phyloP scores from a whole-genome alignment of 805 yeast genomes.

The Saturnispora ahearnii region DNA sequence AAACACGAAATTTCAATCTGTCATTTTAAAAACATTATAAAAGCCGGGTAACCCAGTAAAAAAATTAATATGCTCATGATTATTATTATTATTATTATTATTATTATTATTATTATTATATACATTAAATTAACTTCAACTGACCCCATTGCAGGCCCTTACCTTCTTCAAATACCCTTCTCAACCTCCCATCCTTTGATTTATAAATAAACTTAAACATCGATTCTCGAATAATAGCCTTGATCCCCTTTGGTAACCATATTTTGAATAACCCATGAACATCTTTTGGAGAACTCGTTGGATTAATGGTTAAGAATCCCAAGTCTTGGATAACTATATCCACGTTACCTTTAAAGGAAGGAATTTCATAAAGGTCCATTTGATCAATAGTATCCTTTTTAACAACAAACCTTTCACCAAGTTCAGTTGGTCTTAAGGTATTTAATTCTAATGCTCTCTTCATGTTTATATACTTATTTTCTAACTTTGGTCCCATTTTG shows the following conservation, averaged over 20 bases:
- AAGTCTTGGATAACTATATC: slow-evolving; percentile 57
- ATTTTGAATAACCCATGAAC: slow-evolving; percentile 33
- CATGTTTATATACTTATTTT: slow-evolving; percentile 27
- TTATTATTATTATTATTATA: not conserved
- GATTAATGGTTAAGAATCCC: slow-evolving; percentile 54
- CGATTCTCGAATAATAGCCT: slow-evolving; percentile 39
- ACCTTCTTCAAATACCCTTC: slow-evolving; percentile 12
- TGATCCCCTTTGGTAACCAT: slow-evolving; percentile 48
- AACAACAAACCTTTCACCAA: slow-evolving; percentile 17
- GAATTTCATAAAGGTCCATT: slow-evolving; percentile 42
- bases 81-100: not conserved
- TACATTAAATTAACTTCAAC: slow-evolving; percentile 15
- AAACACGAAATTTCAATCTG: not conserved
- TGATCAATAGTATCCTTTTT: slow-evolving; percentile 22
- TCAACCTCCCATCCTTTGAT: slow-evolving; percentile 11
- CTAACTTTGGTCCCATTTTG: slow-evolving; percentile 35
- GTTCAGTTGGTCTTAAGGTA: slow-evolving; percentile 20
- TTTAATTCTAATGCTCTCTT: slow-evolving; percentile 26
- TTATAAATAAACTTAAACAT: slow-evolving; percentile 24
- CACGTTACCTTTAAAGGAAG: slow-evolving; percentile 61
- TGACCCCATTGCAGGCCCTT: slow-evolving; percentile 19
- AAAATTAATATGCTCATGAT: not conserved
- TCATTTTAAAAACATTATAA: not conserved
- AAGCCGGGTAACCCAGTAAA: slow-evolving; percentile 10
- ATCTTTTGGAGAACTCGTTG: slow-evolving; percentile 38